Percentiles rank a stretch among this genome's conserved stretches.
Evolutionary conservation across 2,329 filamentous ascomycete genomes (phyloP).

Genomic region (Xylariaceae sp.): DNA sequence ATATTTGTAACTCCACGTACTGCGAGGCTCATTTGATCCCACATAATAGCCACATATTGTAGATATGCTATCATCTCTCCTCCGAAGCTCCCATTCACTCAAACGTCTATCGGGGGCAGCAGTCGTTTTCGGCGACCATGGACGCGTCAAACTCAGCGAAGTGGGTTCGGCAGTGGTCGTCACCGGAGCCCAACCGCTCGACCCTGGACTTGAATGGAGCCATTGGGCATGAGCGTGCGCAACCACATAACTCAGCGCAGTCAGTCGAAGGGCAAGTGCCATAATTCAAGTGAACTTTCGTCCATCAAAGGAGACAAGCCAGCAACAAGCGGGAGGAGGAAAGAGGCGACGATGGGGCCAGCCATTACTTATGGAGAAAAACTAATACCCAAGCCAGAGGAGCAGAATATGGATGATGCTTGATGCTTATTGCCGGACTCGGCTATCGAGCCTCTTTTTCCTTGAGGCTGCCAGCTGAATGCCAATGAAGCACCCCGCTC

Average conservation of each 20-base stretch:
- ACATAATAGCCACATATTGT: constrained; percentile 27
- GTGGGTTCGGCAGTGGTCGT: constrained; percentile 20
- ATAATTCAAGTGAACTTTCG: constrained; percentile 24
- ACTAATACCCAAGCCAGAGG: not conserved
- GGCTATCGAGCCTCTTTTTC: constrained; percentile 19
- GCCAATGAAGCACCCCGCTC: constrained; percentile 21
- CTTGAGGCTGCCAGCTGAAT: constrained; percentile 27
- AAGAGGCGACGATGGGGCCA: constrained; percentile 18
- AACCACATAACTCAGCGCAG: constrained; percentile 28
- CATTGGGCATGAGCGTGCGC: constrained; percentile 25
- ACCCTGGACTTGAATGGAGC: constrained; percentile 19
- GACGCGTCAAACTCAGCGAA: constrained; percentile 21
- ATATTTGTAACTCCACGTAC: constrained; percentile 20
- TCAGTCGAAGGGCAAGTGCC: constrained; percentile 29
- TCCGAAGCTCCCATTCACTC: constrained; percentile 25
- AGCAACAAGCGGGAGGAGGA: constrained; percentile 9
- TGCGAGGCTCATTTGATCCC: constrained; percentile 17
- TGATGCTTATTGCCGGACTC: constrained; percentile 20
- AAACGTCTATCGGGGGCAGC: constrained; percentile 25
- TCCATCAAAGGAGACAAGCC: constrained; percentile 21
- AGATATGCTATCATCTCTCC: constrained; percentile 19
- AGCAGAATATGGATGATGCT: constrained; percentile 8
- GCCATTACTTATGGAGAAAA: constrained; percentile 16
- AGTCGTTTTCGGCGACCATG: constrained; percentile 29
- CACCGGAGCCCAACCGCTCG: constrained; percentile 29